phyloP scores from a whole-genome alignment of 768 basidiomycete species.

The Agaricus subrufescens region DNA sequence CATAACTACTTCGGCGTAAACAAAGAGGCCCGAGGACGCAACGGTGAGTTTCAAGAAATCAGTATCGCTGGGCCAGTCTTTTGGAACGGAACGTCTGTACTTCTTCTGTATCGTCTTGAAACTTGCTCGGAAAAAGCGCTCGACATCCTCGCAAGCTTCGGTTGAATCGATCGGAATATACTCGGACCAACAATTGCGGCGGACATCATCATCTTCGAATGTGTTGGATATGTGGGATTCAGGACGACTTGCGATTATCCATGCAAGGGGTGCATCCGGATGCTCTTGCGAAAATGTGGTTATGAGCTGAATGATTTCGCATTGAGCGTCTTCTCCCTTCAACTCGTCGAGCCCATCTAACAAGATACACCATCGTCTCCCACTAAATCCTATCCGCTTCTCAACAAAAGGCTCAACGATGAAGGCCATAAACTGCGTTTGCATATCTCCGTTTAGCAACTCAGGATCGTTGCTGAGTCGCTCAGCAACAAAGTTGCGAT shows the following conservation, averaged over 20 bases:
- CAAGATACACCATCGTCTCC: too few species aligned
- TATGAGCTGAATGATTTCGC: not conserved
- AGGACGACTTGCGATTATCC: not conserved
- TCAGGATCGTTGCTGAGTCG: too few species aligned
- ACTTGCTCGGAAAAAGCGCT: too few species aligned
- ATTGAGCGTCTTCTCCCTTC: not conserved
- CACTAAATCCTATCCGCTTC: too few species aligned
- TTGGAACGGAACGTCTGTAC: too few species aligned
- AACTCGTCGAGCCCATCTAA: constrained; percentile 1
- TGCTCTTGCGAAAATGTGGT: not conserved
- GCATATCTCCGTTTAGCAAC: too few species aligned
- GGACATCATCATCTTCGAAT: not conserved
- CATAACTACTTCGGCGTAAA: not conserved
- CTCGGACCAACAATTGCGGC: not conserved
- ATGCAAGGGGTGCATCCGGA: not conserved
- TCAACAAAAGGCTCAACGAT: too few species aligned
- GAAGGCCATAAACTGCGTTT: too few species aligned
- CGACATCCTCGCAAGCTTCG: too few species aligned
- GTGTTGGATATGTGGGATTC: not conserved
- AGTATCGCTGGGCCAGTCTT: not conserved
- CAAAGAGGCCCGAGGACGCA: not conserved
- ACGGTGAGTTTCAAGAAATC: not conserved
- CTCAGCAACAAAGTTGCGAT: too few species aligned
- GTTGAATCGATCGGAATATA: not conserved
- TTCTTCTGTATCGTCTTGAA: too few species aligned